Base-by-base conservation (phyloP, 306 rosid genomes). In the Acacia melanoxylon region DNA sequence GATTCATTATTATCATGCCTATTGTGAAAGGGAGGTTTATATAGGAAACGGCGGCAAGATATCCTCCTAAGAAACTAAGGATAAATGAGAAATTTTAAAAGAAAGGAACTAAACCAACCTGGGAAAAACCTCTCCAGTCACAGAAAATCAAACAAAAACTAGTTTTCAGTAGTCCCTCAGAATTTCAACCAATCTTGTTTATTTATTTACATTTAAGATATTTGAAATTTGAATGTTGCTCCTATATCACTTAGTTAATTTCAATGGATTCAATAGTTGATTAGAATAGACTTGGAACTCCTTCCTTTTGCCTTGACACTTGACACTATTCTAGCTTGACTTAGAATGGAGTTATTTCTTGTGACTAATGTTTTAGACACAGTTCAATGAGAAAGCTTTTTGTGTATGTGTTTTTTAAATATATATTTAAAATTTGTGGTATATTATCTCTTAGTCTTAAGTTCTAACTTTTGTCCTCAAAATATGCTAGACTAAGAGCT, bases 401-500 rank as follows among this genome's bases (percentile, higher is more conserved):
- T 41, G n/a, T 37, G 41, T 37, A 8, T 37, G 41, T 5, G 41
- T 37, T 37, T 37, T 68, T 8, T 31, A 14, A 5, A 48, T 14
- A 48, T 48, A 48, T 48, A 3, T 48, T 16, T 17, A 51, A 19
- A 19, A 20, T 20, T 8, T 54, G 48, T 54, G 48, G 27, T 35
- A 27, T 80, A 46, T 24, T 68, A 25, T 63, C 78, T 78, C 81
- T 75, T 19, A 8, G 70, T 58, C 42, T 77, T 84, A 51, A 78
- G 27, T 83, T 66, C 29, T 45, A 63, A 69, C 41, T 40, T 75
- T 19, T 81, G 69, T 59, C 61, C 78, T 75, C 68, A 37, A 84
- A 83, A 74, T 72, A 61, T 81, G 82, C 63, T 63, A 94, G 97
- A 89, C 80, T 81, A 94, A 91, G 89, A 87, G 78, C 81, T 66